Evolutionary conservation across 768 basidiomycete genomes (phyloP).

Genomic region (Trametes maxima): DNA sequence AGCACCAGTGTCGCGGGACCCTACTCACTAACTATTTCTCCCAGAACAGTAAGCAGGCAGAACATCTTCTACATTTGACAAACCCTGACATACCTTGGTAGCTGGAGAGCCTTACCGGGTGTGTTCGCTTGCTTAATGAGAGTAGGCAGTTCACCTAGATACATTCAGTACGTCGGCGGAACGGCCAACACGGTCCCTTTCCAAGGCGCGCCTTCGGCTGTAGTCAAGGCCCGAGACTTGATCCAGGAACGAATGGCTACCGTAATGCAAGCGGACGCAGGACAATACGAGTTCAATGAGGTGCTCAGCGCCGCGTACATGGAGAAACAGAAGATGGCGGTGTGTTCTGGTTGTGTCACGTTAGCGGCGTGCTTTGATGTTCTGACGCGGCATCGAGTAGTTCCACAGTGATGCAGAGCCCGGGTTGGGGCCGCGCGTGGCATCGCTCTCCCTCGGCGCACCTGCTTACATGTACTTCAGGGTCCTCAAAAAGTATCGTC

Average conservation of each 20-base stretch:
- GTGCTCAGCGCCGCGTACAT: slow-evolving; percentile 82
- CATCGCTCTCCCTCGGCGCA: slow-evolving; percentile 76
- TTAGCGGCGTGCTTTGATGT: neutral
- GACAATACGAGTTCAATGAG: slow-evolving; percentile 63
- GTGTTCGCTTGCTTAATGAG: slow-evolving; percentile 9
- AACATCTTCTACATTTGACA: neutral
- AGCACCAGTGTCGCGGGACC: slow-evolving; percentile 77
- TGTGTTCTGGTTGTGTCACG: slow-evolving; percentile 39
- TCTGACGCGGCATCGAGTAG: slow-evolving; percentile 36
- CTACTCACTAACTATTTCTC: slow-evolving; percentile 83
- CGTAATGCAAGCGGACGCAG: slow-evolving; percentile 42
- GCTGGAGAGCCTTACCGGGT: slow-evolving; percentile 85
- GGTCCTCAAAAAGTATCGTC: slow-evolving; percentile 40
- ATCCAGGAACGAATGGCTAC: slow-evolving; percentile 55
- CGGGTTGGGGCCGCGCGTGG: slow-evolving; percentile 72
- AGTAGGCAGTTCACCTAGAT: neutral
- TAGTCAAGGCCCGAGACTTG: slow-evolving; percentile 56
- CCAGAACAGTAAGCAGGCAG: slow-evolving; percentile 56
- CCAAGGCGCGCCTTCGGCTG: slow-evolving; percentile 56
- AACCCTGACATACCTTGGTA: slow-evolving; percentile 31
- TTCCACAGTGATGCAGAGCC: slow-evolving; percentile 81
- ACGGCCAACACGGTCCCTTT: slow-evolving; percentile 74
- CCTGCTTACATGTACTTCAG: slow-evolving; percentile 83
- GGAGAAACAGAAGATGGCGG: slow-evolving; percentile 84
- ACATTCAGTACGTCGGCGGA: slow-evolving; percentile 71